Evolutionary conservation across 2,329 filamentous ascomycete species (phyloP), one percentile per base, ranked within the genome.

Genomic region (Alternaria gansuensis): DNA sequence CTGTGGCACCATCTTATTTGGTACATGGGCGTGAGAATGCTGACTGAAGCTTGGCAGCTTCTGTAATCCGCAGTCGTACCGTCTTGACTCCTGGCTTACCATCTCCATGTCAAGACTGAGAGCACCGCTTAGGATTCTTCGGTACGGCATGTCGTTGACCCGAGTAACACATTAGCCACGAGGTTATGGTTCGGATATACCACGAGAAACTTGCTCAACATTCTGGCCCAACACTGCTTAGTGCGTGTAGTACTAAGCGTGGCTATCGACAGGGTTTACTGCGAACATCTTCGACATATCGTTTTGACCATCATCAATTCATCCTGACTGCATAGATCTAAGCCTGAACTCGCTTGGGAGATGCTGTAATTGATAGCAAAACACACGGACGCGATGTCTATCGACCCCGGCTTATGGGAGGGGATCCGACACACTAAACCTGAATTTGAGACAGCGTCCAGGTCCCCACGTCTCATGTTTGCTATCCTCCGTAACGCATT

Each of bases 381-480:
- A 64, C 63, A 72, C 70, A 68, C 71, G 68, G 71, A 65, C 68
- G 51, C 51, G 37, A 52, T 70, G 64, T 63, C 64, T 67, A 65
- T 60, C 68, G 59, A 73, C 65, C 69, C 69, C 74, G 74, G 75
- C 65, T 72, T 69, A 72, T 72, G 62, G 60, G 68, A 71, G 75
- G 75, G 75, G 74, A 77, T 73, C 75, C 75, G 74, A 72, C 57
- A 62, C 60, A 71, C 60, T 71, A 68, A 66, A 66, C 65, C 73
- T 72, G 70, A 74, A 64, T 69, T 74, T 76, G 72, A 77, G 70
- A 77, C 74, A 75, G 65, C 66, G 72, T 59, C 53, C 51, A 71
- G 58, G 63, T 70, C 62, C 68, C 68, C 66, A 75, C 72, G 75
- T 78, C 75, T 77, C 75, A 76, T 74, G 63, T 75, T 69, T 71